Evolutionary conservation across 257 asterid genomes (phyloP).

Genomic region (Plectranthus barbatus): DNA sequence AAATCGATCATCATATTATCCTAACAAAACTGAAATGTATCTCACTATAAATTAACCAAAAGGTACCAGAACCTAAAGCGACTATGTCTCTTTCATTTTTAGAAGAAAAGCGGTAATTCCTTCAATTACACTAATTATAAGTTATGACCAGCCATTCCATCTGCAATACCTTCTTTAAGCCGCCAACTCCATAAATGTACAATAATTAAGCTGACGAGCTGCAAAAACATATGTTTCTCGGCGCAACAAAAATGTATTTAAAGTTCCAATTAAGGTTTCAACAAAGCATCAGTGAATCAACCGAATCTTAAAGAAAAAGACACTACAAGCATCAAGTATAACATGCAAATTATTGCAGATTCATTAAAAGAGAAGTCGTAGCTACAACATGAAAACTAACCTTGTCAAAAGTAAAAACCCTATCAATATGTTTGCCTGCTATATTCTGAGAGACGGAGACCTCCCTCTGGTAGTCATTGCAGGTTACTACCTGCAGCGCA

Average conservation of each 20-base stretch:
- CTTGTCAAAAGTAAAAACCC: constrained; percentile 83
- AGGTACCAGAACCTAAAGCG: background rate
- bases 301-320: background rate
- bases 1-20: background rate
- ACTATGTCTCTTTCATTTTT: too few species aligned
- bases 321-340: background rate
- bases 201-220: too few species aligned
- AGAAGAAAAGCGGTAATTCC: background rate
- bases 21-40: background rate
- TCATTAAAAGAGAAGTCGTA: too few species aligned
- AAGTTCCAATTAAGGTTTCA: too few species aligned
- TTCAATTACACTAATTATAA: background rate
- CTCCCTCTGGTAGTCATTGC: constrained; percentile 69
- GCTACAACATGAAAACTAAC: too few species aligned
- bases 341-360: background rate
- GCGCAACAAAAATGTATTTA: too few species aligned
- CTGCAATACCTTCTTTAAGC: background rate
- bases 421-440: constrained; percentile 78
- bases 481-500: constrained; percentile 79
- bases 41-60: background rate
- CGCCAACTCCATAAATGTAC: too few species aligned
- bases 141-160: background rate
- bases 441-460: constrained; percentile 70
- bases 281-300: too few species aligned
- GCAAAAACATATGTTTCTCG: too few species aligned